Base-by-base conservation (phyloP, 352 stramenopile species). In the Phytophthora sp. region DNA sequence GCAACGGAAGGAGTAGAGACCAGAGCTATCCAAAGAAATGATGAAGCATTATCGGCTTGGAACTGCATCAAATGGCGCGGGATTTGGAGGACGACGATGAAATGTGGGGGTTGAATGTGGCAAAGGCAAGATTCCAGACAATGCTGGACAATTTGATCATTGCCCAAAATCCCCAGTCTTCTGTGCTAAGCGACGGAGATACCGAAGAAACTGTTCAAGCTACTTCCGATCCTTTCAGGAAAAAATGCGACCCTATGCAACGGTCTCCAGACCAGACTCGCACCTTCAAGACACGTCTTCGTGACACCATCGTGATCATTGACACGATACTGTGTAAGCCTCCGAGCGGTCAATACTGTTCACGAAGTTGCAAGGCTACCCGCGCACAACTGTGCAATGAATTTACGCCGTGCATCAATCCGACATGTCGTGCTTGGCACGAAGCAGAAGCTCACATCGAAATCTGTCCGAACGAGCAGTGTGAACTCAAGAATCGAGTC, bases 361-460 rank as follows among this genome's bases (percentile, higher is more conserved):
- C 35, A 1, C 70, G 65, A 51, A 64, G 77, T 24, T 89, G 80
- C 53, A 74, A 74, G 33, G 65, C 73, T 39, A 78, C 87, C 20
- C 71, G 80, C 12, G 62, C 65, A 5, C 76, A 87, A 29, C 83
- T 86, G 76, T 89, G 80, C 54, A 82, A 79, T 56, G 45, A 70
- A 23, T 72, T 77, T 53, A 53, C 74, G 44, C 77, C 73, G 16
- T 89, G 80, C 41, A 73, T 68, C 9, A 86, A 84, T 66, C 78
- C 76, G 45, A 73, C 77, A 24, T 87, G 80, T 20, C 75, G 76
- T 23, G 61, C 74, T 16, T 89, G 80, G 80, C 80, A 89, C 49
- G 74, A 87, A 18, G 80, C 82, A 5, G 78, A 89, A 57, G 72
- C 77, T 16, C 77, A 89, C 65, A 80, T 64, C 2, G 77, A 84